phyloP scores from a whole-genome alignment of 805 yeast species.

The Torulaspora delbrueckii region DNA sequence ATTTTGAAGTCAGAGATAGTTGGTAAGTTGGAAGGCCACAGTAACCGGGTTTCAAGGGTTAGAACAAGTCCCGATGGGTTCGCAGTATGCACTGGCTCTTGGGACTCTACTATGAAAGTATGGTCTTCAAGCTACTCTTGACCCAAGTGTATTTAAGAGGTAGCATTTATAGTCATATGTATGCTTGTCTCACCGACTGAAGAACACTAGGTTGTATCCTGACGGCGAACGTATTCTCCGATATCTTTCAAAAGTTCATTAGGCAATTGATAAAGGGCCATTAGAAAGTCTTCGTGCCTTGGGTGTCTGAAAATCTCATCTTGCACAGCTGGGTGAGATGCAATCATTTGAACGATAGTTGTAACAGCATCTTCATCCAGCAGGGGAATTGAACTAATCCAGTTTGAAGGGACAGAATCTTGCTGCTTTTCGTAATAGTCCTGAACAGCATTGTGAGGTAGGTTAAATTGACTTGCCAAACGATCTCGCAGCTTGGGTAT shows the following conservation, averaged over 20 bases:
- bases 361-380: slow-evolving; percentile 28
- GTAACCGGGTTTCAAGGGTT: slow-evolving; percentile 57
- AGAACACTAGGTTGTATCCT: background rate
- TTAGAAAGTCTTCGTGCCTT: slow-evolving; percentile 21
- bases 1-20: slow-evolving; percentile 57
- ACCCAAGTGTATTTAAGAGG: background rate
- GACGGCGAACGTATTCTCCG: slow-evolving; percentile 5
- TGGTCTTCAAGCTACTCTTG: slow-evolving; percentile 46
- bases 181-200: background rate
- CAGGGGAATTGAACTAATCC: slow-evolving; percentile 12
- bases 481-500: slow-evolving; percentile 62
- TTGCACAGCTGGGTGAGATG: slow-evolving; percentile 26
- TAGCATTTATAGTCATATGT: background rate
- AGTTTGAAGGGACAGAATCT: slow-evolving; percentile 20
- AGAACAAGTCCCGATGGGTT: slow-evolving; percentile 67
- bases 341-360: slow-evolving; percentile 23
- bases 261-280: slow-evolving; percentile 28
- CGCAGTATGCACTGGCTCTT: slow-evolving; percentile 72
- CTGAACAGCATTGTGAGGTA: slow-evolving; percentile 45
- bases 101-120: slow-evolving; percentile 69
- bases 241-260: slow-evolving; percentile 18
- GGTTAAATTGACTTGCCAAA: slow-evolving; percentile 68
- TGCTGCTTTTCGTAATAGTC: slow-evolving; percentile 37
- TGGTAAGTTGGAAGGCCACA: slow-evolving; percentile 63
- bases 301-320: slow-evolving; percentile 20